Conservation (phyloP, 176 grass and related monocot species). For the Bromus sterilis region DNA sequence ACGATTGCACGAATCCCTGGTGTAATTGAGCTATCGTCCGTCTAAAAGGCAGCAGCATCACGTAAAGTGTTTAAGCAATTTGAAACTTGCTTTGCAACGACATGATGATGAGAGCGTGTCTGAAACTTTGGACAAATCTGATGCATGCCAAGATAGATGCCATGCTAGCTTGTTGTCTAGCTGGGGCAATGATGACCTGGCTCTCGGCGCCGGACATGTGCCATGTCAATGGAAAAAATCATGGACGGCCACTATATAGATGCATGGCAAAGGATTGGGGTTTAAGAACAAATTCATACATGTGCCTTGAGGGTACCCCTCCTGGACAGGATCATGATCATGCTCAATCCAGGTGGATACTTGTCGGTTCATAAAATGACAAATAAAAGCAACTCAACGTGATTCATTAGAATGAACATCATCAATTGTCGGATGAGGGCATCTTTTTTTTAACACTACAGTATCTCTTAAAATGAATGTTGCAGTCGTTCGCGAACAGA, state of each 20-base stretch:
- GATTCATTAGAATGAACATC: no score
- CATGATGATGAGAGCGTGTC: neutral
- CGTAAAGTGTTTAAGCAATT: no score
- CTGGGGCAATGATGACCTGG: neutral
- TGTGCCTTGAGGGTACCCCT: neutral
- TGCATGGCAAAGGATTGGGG: no score
- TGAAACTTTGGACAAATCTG: neutral
- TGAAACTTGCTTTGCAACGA: no score
- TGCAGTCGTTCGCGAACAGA: no score
- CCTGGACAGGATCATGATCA: neutral
- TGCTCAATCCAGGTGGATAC: neutral
- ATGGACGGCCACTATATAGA: neutral
- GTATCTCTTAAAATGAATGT: no score
- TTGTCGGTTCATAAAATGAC: neutral
- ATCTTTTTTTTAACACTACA: no score
- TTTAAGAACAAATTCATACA: neutral
- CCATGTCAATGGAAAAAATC: neutral
- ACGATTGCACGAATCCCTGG: neutral
- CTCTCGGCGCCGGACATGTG: neutral
- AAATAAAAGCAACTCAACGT: no score
- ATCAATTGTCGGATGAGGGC: no score
- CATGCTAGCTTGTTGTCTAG: neutral
- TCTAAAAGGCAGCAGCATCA: neutral
- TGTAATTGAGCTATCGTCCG: neutral
- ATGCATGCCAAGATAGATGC: neutral